Evolutionary conservation across 2,329 filamentous ascomycete genomes (phyloP).

Genomic region (Neonectria neomacrospora): DNA sequence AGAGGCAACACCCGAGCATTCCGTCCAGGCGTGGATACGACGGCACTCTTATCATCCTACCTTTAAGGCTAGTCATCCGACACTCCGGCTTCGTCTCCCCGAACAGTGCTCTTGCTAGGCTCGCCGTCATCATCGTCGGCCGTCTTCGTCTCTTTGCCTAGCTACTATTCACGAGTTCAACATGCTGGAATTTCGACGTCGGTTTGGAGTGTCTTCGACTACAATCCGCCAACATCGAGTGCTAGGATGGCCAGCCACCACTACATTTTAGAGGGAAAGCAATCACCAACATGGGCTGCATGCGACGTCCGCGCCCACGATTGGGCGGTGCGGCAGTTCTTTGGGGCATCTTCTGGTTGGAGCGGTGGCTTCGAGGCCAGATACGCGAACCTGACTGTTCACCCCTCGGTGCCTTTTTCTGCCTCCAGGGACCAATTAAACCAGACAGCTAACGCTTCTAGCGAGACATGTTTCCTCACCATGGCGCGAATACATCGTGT

Average conservation of each 20-base stretch:
- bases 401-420: background rate
- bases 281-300: background rate
- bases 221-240: background rate
- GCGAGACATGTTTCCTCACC: slow-evolving; percentile 17
- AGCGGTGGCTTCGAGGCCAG: background rate
- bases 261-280: slow-evolving; percentile 8
- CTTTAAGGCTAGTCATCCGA: background rate
- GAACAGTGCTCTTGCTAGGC: background rate
- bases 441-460: background rate
- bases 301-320: background rate
- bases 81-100: background rate
- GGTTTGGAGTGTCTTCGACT: slow-evolving; percentile 6
- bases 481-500: slow-evolving; percentile 1
- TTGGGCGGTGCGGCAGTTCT: background rate
- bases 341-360: slow-evolving; percentile 3
- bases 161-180: background rate
- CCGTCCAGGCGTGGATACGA: slow-evolving; percentile 17
- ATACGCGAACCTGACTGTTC: background rate
- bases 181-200: background rate
- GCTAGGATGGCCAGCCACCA: slow-evolving; percentile 2
- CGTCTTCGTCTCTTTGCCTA: background rate
- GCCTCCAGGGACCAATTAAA: slow-evolving; percentile 1
- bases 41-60: background rate
- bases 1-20: slow-evolving; percentile 31
- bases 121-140: background rate